Conservation (phyloP, 306 rosid genomes). For the Vigna hirtella region DNA sequence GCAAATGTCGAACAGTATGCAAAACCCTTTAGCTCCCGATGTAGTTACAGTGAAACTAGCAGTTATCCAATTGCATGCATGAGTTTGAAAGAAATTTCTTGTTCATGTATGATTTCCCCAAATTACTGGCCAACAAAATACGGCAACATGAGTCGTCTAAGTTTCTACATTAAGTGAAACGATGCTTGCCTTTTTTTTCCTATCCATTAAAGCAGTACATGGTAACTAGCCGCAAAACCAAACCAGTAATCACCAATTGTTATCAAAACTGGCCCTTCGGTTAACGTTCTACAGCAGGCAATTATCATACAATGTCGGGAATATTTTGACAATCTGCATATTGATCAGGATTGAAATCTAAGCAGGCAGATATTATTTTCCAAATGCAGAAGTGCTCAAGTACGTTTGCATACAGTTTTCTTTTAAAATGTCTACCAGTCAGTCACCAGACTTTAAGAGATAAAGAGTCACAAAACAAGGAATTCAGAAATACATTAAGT, state of each 20-base stretch:
- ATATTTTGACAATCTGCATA: too few relatives aligned
- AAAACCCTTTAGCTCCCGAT: not conserved
- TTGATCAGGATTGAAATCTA: too few relatives aligned
- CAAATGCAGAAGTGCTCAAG: too few relatives aligned
- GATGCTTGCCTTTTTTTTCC: too few relatives aligned
- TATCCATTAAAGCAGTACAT: too few relatives aligned
- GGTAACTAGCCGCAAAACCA: too few relatives aligned
- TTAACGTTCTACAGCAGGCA: too few relatives aligned
- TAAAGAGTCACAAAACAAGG: not conserved
- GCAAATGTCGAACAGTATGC: not conserved
- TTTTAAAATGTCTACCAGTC: not conserved
- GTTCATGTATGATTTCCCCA: not conserved
- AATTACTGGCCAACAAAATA: not conserved
- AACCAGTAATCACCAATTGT: too few relatives aligned
- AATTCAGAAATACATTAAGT: conserved; percentile 13
- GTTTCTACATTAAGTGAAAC: not conserved
- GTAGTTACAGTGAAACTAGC: not conserved
- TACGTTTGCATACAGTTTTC: too few relatives aligned
- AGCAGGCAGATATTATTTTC: too few relatives aligned
- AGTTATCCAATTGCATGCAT: not conserved
- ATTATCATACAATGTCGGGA: too few relatives aligned
- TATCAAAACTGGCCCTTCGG: too few relatives aligned
- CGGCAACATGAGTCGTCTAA: not conserved
- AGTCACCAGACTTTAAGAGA: not conserved
- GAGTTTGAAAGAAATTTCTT: not conserved